Conservation (phyloP, 305 asterid species). For the Petunia hybrid region DNA sequence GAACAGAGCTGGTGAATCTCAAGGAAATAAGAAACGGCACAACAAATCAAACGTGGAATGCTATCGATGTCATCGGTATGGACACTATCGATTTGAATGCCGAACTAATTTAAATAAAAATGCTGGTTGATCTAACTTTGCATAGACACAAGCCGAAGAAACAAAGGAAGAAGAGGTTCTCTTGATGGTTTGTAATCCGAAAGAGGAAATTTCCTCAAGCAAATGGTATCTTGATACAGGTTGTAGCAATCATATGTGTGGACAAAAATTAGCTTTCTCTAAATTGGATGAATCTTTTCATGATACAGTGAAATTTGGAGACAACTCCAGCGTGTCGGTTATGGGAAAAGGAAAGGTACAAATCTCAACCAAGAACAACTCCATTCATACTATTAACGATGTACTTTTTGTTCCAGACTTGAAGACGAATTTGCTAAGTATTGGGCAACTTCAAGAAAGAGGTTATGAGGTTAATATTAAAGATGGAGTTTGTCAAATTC, state of each 20-base stretch:
- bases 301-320: slow-evolving; percentile 30
- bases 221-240: slow-evolving; percentile 31
- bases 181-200: background rate
- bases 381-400: background rate
- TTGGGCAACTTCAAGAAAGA: too few species aligned
- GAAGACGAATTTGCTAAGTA: too few species aligned
- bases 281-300: slow-evolving; percentile 22
- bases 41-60: slow-evolving; percentile 24
- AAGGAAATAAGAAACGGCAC: background rate
- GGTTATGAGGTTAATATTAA: too few species aligned
- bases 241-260: slow-evolving; percentile 32
- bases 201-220: background rate
- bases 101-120: slow-evolving; percentile 8
- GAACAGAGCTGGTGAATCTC: background rate
- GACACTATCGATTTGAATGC: slow-evolving; percentile 29
- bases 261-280: slow-evolving; percentile 4
- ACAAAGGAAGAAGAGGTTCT: background rate
- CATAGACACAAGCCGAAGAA: background rate
- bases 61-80: slow-evolving; percentile 29
- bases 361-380: background rate
- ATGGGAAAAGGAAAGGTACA: slow-evolving; percentile 28
- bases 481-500: slow-evolving; percentile 8
- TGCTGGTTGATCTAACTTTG: background rate
- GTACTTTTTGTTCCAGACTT: too few species aligned
- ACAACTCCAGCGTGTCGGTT: background rate